phyloP scores from a whole-genome alignment of 306 rosid species.

The Vicia faba region DNA sequence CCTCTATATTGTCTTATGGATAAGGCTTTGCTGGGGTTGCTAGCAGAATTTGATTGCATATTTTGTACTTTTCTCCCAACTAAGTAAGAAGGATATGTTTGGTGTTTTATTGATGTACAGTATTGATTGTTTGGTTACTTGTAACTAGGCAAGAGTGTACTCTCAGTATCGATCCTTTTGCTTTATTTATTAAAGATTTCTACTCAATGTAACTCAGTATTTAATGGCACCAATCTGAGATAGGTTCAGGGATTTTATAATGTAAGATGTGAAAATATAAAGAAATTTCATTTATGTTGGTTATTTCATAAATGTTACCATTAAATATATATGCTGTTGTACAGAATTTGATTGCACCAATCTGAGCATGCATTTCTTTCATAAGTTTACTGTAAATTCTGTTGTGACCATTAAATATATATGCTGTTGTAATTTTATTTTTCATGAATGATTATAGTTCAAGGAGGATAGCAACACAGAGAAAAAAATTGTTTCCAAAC shows the following conservation, averaged over 20 bases:
- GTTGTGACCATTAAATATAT: conserved; percentile 9
- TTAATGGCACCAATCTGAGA: not conserved
- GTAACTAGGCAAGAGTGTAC: conserved; percentile 14
- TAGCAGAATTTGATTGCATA: not conserved
- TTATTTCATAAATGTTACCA: not conserved
- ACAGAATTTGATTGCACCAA: no score
- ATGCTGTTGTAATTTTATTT: conserved; percentile 20
- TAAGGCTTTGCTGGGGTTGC: not conserved
- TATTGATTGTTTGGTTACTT: conserved; percentile 15
- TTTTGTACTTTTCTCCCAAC: not conserved
- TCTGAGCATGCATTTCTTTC: conserved; percentile 11
- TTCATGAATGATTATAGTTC: conserved; percentile 53
- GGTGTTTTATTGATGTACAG: not conserved
- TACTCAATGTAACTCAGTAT: conserved; percentile 13
- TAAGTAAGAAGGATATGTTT: not conserved
- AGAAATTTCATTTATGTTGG: conserved; percentile 20
- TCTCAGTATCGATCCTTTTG: not conserved
- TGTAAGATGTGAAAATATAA: conserved; percentile 26
- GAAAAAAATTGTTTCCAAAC: conserved; percentile 81
- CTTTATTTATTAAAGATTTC: conserved; percentile 15
- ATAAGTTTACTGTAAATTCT: conserved; percentile 23
- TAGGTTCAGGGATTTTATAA: conserved; percentile 25
- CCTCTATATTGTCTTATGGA: not conserved
- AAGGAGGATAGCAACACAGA: conserved; percentile 90
- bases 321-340: no score